Evolutionary conservation across 768 basidiomycete genomes (phyloP), one percentile per base, ranked within the genome.

Genomic region (Dioszegia aurantiaca): DNA sequence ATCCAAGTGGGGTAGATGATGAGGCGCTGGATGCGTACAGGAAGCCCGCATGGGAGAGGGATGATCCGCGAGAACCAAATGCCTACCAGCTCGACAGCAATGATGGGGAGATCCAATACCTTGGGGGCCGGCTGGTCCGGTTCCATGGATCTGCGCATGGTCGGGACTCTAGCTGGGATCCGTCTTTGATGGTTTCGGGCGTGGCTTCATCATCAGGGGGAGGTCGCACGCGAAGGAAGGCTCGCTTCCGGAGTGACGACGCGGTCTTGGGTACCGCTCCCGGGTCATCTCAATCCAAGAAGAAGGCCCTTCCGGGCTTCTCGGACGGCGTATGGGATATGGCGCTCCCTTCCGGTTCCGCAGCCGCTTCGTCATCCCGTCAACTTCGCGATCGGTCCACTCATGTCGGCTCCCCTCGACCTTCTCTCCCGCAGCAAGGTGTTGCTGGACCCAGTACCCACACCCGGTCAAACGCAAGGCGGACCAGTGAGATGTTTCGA

Each of bases 1-100:
- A 63, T 45, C 33, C 47, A 2, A 63, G 59, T 19, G 64, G 64
- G 1, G 40, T 69, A 11, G 69, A 71, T 37, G 67, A 71, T 58
- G 63, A 62, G 19, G 9, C 26, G 9, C 56, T 74, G 37, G 72
- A 71, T 39, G 31, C 17, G 16, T 54, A 64, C 12, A 39, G 61
- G 31, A 27, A 46, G 24, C 66, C 68, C 11, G 37, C 54, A 12
- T 73, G 71, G 71, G 58, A 70, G 37, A 39, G 55, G 30, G 36
- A 21, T 4, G 61, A 65, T 45, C 58, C 57, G 9, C 31, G 55
- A 24, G 65, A 67, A 58, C 65, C 68, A 3, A 56, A 53, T 12
- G 48, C 55, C 26, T 64, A 64, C 48, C 68, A 67, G 27, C 42
- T 48, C 31, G 58, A 62, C n/a, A 59, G 55, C 6, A 54, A 52